Evolutionary conservation across 371 early-diverging fungal species (phyloP).

Genomic region (Batkoa obscura): DNA sequence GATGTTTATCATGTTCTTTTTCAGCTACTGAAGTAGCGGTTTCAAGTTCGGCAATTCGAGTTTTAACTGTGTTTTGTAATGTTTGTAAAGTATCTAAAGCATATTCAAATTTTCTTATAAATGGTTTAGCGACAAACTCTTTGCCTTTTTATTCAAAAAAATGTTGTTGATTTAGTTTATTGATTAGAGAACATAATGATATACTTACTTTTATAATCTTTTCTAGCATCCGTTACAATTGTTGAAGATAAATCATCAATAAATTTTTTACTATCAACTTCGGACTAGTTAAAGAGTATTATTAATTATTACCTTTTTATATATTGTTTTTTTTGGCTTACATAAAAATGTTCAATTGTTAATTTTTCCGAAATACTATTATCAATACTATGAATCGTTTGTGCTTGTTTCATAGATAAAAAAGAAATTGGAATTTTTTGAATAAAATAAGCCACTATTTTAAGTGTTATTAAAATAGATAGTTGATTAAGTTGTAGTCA

Average conservation of each 20-base stretch:
- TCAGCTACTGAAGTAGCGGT: conserved; percentile 51
- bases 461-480: no score
- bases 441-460: no score
- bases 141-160: not conserved
- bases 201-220: conserved; percentile 1
- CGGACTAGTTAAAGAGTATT: not conserved
- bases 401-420: no score
- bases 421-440: no score
- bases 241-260: conserved; percentile 2
- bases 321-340: not conserved
- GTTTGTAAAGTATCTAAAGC: conserved; percentile 60
- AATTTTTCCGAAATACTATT: not conserved
- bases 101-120: conserved; percentile 75
- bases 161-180: no score
- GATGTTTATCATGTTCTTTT: conserved; percentile 42
- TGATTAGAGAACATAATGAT: no score
- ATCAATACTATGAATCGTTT: not conserved
- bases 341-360: not conserved
- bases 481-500: no score
- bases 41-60: conserved; percentile 71
- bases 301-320: no score
- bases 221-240: conserved; percentile 3
- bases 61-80: conserved; percentile 48
- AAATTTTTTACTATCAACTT: conserved; percentile 1
- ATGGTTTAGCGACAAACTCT: conserved; percentile 56